phyloP scores from a whole-genome alignment of 2,329 filamentous ascomycete species.

The Alternaria burnsii region DNA sequence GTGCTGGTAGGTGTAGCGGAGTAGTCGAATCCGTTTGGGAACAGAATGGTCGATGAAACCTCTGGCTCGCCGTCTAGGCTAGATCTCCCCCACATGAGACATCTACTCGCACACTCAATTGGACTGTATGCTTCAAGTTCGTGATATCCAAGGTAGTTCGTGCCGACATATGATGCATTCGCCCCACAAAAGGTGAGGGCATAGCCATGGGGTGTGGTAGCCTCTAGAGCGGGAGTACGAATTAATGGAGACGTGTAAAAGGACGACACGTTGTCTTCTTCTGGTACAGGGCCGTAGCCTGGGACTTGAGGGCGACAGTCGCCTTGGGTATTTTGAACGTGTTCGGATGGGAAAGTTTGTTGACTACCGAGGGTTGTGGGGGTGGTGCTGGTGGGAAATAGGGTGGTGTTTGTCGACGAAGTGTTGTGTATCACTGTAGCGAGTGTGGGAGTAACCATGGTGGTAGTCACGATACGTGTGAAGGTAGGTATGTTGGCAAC shows the following conservation, averaged over 20 bases:
- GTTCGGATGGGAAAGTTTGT: background rate
- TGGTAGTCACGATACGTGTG: background rate
- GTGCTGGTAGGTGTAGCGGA: no score
- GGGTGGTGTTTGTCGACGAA: background rate
- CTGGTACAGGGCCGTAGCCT: background rate
- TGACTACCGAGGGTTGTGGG: background rate
- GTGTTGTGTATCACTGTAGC: background rate
- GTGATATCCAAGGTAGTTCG: slow-evolving; percentile 2
- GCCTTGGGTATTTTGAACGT: background rate
- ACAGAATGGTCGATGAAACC: background rate
- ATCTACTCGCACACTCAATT: background rate
- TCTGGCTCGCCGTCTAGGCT: background rate
- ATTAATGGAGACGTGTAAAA: slow-evolving; percentile 4
- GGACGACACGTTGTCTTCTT: background rate
- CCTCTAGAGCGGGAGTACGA: background rate
- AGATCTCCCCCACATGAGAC: background rate
- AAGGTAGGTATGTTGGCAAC: background rate
- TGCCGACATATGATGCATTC: slow-evolving; percentile 6
- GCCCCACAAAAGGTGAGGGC: background rate
- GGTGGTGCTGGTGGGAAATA: background rate
- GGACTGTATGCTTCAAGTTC: slow-evolving; percentile 7
- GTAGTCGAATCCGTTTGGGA: background rate
- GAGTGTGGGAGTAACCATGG: background rate
- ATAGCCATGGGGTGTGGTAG: slow-evolving; percentile 1
- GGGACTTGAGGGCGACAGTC: background rate